Base-by-base conservation (phyloP, 139 green algal genomes). In the Edaphochlamys debaryana region DNA sequence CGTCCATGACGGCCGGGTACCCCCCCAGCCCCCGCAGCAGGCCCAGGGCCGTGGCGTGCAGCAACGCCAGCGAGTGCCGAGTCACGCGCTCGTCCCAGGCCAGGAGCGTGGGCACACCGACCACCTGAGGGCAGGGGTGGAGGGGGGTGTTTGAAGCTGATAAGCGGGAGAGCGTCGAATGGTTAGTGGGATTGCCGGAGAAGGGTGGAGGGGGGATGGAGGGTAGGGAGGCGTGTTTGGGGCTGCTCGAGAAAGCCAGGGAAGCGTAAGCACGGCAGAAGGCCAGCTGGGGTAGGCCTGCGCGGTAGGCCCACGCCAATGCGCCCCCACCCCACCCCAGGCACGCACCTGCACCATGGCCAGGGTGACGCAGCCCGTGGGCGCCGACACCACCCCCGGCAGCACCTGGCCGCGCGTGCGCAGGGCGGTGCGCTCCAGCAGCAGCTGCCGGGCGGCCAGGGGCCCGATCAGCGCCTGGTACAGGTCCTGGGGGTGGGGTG, bases 311-410 rank as follows among this genome's bases (percentile, higher is more conserved):
- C n/a, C n/a, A n/a, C n/a, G n/a, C n/a, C n/a, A n/a, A n/a, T n/a
- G n/a, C n/a, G n/a, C 25, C 22, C 56, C 56, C 25, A 29, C 56
- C 9, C 25, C 56, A 27, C 56, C 56, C 56, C 56, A 13, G 22
- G 5, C 56, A 15, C 69, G 13, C 75, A 82, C 76, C 63, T 73
- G 76, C 63, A 82, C 63, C 62, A 73, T 37, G 11, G 63, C 76
- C 34, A 82, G 45, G 22, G 76, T 66, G 7, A 82, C 60, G 23
- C 13, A 0, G 42, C 76, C 76, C 62, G 73, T 1, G 22, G 76
- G 76, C 60, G 76, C 76, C 63, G 76, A 41, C 62, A 82, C 45
- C 60, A 82, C 30, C n/a, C 76, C 76, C 76, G 76, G 76, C 76
- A 82, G 62, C 63, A 82, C 42, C 63, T 66, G 76, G 4, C 62